These are phyloP conservation scores for Anacardium occidentale DNA, from an alignment of 345 rosid species.

Conservation along the genomic window DNA sequence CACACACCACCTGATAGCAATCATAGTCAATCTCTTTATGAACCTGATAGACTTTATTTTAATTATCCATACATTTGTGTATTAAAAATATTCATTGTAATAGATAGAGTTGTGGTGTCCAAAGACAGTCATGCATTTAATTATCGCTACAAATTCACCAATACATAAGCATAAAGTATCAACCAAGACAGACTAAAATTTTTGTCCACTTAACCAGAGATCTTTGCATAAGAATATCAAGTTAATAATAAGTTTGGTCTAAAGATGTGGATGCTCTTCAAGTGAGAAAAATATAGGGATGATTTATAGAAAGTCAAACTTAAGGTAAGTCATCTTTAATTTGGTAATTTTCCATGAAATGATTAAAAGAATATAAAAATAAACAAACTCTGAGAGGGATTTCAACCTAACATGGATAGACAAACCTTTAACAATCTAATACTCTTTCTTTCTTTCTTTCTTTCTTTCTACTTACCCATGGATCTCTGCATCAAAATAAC, in stretches of 20 bases:
- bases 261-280: not conserved
- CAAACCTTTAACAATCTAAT: not conserved
- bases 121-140: not conserved
- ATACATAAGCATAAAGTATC: not conserved
- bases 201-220: not conserved
- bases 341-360: too few species aligned
- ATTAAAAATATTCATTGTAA: not conserved
- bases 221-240: not conserved
- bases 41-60: not conserved
- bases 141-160: not conserved
- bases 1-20: not conserved
- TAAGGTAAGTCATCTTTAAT: not conserved
- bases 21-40: not conserved
- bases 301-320: not conserved
- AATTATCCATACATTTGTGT: not conserved
- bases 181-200: not conserved
- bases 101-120: not conserved
- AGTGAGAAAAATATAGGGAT: not conserved
- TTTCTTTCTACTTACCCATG: too few species aligned
- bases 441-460: not conserved
- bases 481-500: slow-evolving; percentile 3
- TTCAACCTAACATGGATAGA: not conserved
- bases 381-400: too few species aligned
- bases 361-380: too few species aligned
- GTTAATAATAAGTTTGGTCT: not conserved